Base-by-base conservation (phyloP, 2,329 filamentous ascomycete genomes). In the Aureobasidium namibiae region DNA sequence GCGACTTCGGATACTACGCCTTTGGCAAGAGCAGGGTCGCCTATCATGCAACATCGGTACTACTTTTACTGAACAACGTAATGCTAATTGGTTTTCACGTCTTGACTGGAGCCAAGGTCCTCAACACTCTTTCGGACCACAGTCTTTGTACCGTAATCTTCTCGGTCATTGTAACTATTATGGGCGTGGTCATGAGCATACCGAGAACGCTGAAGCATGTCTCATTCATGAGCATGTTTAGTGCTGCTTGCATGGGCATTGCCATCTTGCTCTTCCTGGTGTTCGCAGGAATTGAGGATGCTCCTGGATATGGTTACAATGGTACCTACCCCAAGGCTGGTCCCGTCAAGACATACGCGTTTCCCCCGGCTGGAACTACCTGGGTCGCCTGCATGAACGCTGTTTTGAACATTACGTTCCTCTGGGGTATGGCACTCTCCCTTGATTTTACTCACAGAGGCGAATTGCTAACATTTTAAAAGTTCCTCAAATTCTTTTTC, bases 11-110 rank as follows among this genome's bases (percentile, higher is more conserved):
- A 46, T 80, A 78, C 66, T 74, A 77, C 61, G 68, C 69, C 24
- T 79, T 76, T 61, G 76, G 76, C 23, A 72, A 74, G 61, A 74
- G 69, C 61, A 69, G 68, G 18, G 62, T 74, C 53, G 76, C 77
- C 1, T 79, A 78, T 62, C 67, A 72, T 46, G 78, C 78, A 62
- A 74, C 73, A 1, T 72, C 67, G 0, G 75, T 77, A 65, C 77
- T 78, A 75, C 64, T 80, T 57, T 70, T 79, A n/a, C 75, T 75
- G 29, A 79, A 80, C 67, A 80, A 80, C 64, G 79, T 80, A 62
- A 63, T 80, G 11, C 70, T 80, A 4, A 77, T 79, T 59, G 77
- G 77, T 9, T 79, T 80, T 65, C 77, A 80, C 65, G 68, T 79
- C 62, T 69, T 79, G 24, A 80, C 77, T 1, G 77, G 76, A 3